These are phyloP conservation scores for Aspergillus avenaceus DNA, from an alignment of 495 filamentous ascomycete species.

Conservation along the genomic window DNA sequence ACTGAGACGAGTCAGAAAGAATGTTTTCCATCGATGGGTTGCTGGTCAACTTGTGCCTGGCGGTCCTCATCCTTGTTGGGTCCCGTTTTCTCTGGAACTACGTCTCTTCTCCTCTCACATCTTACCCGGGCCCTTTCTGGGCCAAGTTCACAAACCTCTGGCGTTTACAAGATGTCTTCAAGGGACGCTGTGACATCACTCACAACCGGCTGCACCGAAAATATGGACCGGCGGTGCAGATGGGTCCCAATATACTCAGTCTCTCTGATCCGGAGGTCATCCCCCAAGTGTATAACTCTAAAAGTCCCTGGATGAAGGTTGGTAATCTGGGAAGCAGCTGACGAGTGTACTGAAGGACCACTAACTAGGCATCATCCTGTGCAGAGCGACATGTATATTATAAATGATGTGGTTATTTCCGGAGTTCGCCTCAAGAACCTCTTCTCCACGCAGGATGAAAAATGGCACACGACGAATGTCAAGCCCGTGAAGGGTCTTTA, in stretches of 20 bases:
- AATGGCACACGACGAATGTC: constrained; percentile 27
- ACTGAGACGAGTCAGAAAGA: neutral
- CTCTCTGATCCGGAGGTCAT: constrained; percentile 33
- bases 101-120: constrained; percentile 19
- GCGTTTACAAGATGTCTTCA: constrained; percentile 23
- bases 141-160: constrained; percentile 26
- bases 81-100: constrained; percentile 18
- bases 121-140: constrained; percentile 21
- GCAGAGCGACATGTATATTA: constrained; percentile 27
- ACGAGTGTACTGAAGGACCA: no score
- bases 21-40: neutral
- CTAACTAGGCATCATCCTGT: no score
- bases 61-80: neutral
- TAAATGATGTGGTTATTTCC: constrained; percentile 22
- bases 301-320: constrained; percentile 31
- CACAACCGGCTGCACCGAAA: constrained; percentile 28
- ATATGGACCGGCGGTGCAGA: constrained; percentile 29
- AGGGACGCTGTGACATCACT: constrained; percentile 22
- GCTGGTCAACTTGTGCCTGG: neutral
- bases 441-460: constrained; percentile 25
- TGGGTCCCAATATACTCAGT: constrained; percentile 35
- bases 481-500: constrained; percentile 22
- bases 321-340: no score
- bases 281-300: constrained; percentile 25
- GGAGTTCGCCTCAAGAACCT: constrained; percentile 22